phyloP scores from a whole-genome alignment of 768 basidiomycete species.

The Suillus placidus region DNA sequence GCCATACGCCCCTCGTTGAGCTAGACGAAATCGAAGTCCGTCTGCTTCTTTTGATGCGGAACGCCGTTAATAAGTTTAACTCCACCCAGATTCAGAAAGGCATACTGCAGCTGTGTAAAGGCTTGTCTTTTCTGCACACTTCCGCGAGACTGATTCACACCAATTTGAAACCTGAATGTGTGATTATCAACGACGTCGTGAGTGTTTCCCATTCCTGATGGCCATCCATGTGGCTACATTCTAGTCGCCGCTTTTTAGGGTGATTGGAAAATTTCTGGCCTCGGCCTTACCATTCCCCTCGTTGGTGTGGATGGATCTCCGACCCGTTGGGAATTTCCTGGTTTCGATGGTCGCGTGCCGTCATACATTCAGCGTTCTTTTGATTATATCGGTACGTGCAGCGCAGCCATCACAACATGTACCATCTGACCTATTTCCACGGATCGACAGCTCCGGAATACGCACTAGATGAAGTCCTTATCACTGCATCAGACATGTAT shows the following conservation, averaged over 20 bases:
- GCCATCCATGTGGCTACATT: background rate
- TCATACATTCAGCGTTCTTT: constrained; percentile 87
- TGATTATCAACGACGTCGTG: constrained; percentile 89
- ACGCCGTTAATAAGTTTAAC: constrained; percentile 11
- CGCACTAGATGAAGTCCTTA: constrained; percentile 83
- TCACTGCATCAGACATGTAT: constrained; percentile 91
- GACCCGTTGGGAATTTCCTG: constrained; percentile 88
- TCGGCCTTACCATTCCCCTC: constrained; percentile 85
- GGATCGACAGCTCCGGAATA: constrained; percentile 82
- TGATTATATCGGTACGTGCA: constrained; percentile 81
- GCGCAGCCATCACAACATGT: background rate
- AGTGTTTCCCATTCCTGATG: constrained; percentile 29
- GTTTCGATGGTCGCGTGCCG: constrained; percentile 80
- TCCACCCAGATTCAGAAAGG: constrained; percentile 87
- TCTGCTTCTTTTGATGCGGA: constrained; percentile 13
- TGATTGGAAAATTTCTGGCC: constrained; percentile 95
- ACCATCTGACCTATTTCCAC: background rate
- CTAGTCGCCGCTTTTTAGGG: constrained; percentile 46
- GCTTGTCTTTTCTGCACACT: constrained; percentile 86
- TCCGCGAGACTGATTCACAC: constrained; percentile 92
- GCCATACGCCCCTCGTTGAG: constrained; percentile 65
- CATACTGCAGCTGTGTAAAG: constrained; percentile 89
- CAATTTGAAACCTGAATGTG: constrained; percentile 83
- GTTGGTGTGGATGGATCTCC: constrained; percentile 66
- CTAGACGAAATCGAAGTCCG: constrained; percentile 94